Evolutionary conservation across 768 basidiomycete genomes (phyloP).

Genomic region (Paxillus rubicundulus): DNA sequence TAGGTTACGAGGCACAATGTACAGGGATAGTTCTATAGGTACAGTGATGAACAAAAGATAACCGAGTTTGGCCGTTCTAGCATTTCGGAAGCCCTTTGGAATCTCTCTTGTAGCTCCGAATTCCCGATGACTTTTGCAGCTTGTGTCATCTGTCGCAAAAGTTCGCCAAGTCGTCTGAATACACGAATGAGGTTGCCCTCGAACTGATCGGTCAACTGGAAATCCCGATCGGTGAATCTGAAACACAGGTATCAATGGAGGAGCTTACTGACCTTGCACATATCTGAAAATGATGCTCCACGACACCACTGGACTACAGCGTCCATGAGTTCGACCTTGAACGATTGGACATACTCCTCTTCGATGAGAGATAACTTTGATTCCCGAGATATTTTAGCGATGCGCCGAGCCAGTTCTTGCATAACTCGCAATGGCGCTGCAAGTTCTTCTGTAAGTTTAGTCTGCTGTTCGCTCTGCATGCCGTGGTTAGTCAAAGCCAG

Average conservation of each 20-base stretch:
- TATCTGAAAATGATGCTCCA: slow-evolving; percentile 94
- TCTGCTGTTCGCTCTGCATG: slow-evolving; percentile 75
- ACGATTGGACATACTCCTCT: slow-evolving; percentile 92
- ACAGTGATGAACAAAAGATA: slow-evolving; percentile 85
- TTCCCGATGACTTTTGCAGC: slow-evolving; percentile 98
- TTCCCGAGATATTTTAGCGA: slow-evolving; percentile 96
- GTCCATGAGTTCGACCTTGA: slow-evolving; percentile 99
- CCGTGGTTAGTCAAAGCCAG: not conserved
- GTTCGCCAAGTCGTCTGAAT: slow-evolving; percentile 90
- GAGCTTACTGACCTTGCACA: slow-evolving; percentile 73
- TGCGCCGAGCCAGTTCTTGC: slow-evolving; percentile 93
- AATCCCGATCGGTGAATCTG: not conserved
- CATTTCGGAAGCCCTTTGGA: slow-evolving; percentile 88
- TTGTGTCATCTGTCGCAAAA: slow-evolving; percentile 93
- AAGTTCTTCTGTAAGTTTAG: slow-evolving; percentile 89
- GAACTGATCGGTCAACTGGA: slow-evolving; percentile 92
- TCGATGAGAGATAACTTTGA: slow-evolving; percentile 87
- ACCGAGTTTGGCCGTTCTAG: slow-evolving; percentile 92
- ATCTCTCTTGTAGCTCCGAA: slow-evolving; percentile 88
- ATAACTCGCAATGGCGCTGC: slow-evolving; percentile 89
- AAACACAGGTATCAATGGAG: not conserved
- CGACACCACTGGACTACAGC: slow-evolving; percentile 97
- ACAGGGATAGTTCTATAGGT: slow-evolving; percentile 47
- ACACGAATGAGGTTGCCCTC: slow-evolving; percentile 96
- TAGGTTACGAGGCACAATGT: slow-evolving; percentile 5